Evolutionary conservation across 78 protist species (phyloP).

Genomic region (Mantamonas sphyraenae): DNA sequence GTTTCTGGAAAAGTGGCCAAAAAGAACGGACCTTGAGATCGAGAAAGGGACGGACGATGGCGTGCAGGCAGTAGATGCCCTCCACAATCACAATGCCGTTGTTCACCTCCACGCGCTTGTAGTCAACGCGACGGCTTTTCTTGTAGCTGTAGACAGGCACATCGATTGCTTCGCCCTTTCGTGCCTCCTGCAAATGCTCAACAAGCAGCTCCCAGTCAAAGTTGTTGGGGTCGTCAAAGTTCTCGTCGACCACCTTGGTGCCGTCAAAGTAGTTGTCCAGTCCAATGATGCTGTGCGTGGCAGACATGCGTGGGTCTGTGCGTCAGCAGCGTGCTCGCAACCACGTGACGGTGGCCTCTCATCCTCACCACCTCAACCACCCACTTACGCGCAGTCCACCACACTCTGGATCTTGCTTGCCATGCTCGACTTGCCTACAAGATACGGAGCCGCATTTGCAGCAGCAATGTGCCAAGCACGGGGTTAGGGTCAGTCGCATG

Average conservation of each 20-base stretch:
- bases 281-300: constrained; percentile 45
- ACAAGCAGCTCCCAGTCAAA: constrained; percentile 46
- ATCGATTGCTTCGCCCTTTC: constrained; percentile 28
- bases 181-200: constrained; percentile 44
- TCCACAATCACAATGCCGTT: constrained; percentile 45
- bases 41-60: constrained; percentile 38
- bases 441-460: too few relatives aligned
- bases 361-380: too few relatives aligned
- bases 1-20: too few relatives aligned
- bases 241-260: constrained; percentile 48
- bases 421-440: too few relatives aligned
- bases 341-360: too few relatives aligned
- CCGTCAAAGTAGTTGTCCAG: constrained; percentile 57
- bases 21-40: too few relatives aligned
- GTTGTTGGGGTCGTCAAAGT: constrained; percentile 53
- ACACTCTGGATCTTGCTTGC: too few relatives aligned
- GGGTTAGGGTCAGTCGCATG: too few relatives aligned
- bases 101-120: constrained; percentile 33
- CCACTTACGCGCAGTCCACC: too few relatives aligned
- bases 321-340: too few relatives aligned
- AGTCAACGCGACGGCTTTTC: constrained; percentile 50
- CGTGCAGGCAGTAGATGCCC: constrained; percentile 55
- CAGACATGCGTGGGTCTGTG: too few relatives aligned
- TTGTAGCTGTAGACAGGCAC: constrained; percentile 47
- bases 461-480: too few relatives aligned